Conservation (phyloP, 116 monocot genomes). For the Papilionanthe hybrid region DNA sequence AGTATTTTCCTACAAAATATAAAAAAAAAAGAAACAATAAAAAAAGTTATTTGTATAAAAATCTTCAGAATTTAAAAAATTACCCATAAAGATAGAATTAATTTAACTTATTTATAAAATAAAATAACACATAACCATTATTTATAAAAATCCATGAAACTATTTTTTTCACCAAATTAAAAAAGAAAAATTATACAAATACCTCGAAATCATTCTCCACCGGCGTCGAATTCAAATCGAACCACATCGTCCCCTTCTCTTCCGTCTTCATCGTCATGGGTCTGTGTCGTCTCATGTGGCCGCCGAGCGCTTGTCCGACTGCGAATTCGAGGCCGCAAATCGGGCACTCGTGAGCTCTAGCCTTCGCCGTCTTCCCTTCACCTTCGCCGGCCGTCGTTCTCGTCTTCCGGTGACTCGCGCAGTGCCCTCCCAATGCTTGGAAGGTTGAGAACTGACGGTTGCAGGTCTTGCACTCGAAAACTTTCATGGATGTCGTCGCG, state of each 20-base stretch:
- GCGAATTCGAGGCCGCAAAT: conserved; percentile 74
- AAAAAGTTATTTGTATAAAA: too few relatives aligned
- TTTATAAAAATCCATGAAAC: too few relatives aligned
- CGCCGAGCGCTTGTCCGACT: conserved; percentile 70
- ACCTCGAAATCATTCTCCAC: conserved; percentile 17
- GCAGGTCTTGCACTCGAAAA: conserved; percentile 85
- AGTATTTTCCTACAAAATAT: too few relatives aligned
- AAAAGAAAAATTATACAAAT: too few relatives aligned
- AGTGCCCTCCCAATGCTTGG: conserved; percentile 78
- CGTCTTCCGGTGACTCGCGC: conserved; percentile 78
- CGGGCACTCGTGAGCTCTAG: conserved; percentile 61
- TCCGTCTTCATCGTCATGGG: conserved; percentile 2
- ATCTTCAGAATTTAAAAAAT: too few relatives aligned
- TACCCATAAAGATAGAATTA: too few relatives aligned
- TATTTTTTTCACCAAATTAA: too few relatives aligned
- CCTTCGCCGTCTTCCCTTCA: conserved; percentile 18
- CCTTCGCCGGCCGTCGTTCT: not conserved
- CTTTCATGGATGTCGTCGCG: conserved; percentile 5
- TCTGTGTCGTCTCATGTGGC: conserved; percentile 79
- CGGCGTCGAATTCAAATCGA: conserved; percentile 1
- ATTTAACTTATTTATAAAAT: too few relatives aligned
- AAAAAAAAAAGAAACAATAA: too few relatives aligned
- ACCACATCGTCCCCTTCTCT: not conserved
- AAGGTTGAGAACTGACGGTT: conserved; percentile 64
- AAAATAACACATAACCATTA: too few relatives aligned